Conservation (phyloP, 345 rosid genomes). For the Eucalyptus curtisii region DNA sequence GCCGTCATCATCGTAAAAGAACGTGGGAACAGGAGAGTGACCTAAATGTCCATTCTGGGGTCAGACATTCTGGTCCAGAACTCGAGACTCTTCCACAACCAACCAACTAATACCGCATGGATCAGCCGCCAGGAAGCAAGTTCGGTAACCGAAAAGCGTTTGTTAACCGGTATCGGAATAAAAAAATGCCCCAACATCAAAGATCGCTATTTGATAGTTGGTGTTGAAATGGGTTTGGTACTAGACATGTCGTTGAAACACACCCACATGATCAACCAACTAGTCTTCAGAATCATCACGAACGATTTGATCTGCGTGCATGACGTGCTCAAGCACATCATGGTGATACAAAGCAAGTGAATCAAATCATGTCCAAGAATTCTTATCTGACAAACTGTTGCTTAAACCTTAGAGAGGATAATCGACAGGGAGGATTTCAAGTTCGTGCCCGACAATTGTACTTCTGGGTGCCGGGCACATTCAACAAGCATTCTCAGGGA, state of each 20-base stretch:
- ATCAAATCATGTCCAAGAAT: background rate
- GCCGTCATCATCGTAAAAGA: background rate
- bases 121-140: background rate
- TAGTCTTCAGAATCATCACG: background rate
- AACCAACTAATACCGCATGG: background rate
- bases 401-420: background rate
- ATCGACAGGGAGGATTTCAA: background rate
- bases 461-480: background rate
- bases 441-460: background rate
- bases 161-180: background rate
- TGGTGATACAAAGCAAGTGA: background rate
- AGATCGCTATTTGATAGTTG: background rate
- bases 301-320: background rate
- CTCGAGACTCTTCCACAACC: background rate
- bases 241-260: background rate
- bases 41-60: background rate
- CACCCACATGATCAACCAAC: background rate
- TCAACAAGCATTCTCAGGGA: background rate
- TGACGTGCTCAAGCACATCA: background rate
- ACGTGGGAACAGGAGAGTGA: background rate
- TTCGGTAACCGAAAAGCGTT: background rate
- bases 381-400: background rate
- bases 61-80: background rate
- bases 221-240: background rate
- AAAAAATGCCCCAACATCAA: background rate